Base-by-base conservation (phyloP, 1,284 basidiomycete genomes). In the Sporisorium graminicola region DNA sequence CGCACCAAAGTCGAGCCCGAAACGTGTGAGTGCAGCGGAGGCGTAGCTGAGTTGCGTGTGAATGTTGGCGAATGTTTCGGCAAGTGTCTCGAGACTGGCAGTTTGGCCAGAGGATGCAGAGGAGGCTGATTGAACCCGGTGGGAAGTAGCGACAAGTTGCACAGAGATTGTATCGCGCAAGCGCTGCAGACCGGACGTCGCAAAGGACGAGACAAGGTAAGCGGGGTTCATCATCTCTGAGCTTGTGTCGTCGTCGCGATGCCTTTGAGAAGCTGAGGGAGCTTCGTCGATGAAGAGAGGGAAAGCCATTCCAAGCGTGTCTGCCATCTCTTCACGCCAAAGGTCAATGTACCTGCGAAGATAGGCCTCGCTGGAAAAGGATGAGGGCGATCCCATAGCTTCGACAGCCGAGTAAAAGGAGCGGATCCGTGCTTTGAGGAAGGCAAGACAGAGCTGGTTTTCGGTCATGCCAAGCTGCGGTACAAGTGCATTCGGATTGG, bases 281-380 rank as follows among this genome's bases (percentile, higher is more conserved):
- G 60, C n/a, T 6, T 89, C 89, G 70, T 93, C 92, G 55, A 95
- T 90, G 86, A 98, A 98, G 70, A 98, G 94, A 43, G 94, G 91
- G 2, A 91, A 90, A 80, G 91, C 97, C 85, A 97, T 94, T 18
- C 91, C 92, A 74, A 96, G 89, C 78, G 95, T 91, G 84, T 98
- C 95, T 86, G 95, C 92, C 26, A 95, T 91, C 58, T 93, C 91
- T 86, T 98, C 95, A 53, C 95, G 89, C 92, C 95, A 98, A 9
- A 91, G 87, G 82, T 97, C 95, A 77, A 96, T 91, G 86, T 95
- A 95, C 80, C 90, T 91, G 22, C 66, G 65, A 2, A 77, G 58
- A 22, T 70, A 77, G 22, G 63, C 40, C n/a, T 62, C 60, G 51
- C 64, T 72, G 22, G 60, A 68, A 46, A 55, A 44, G 24, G 60